Conservation (phyloP, 139 green algal genomes). For the Chlamydomonas schloesseri region DNA sequence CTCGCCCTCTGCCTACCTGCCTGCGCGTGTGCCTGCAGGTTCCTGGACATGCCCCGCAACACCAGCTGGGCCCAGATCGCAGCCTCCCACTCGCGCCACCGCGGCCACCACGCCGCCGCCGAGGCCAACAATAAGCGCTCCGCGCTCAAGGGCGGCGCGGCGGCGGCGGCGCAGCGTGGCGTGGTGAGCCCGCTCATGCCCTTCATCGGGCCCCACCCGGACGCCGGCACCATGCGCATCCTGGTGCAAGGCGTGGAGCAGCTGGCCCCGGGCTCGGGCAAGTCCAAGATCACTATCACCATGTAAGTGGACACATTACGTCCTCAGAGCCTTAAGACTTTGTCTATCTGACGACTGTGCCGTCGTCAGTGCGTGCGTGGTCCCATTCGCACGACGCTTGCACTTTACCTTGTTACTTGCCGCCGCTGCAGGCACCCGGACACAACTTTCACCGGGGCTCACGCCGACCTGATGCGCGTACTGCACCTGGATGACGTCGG, state of each 20-base stretch:
- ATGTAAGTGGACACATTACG: no score
- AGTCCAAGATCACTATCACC: neutral
- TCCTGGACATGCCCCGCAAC: conserved; percentile 15
- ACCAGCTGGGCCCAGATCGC: neutral
- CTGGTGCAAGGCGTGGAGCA: conserved; percentile 32
- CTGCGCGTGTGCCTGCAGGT: no score
- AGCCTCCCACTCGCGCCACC: neutral
- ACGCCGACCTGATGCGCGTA: conserved; percentile 9
- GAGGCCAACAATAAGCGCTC: neutral
- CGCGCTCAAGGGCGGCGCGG: conserved; percentile 4
- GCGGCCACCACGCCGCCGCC: neutral
- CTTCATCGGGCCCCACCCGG: conserved; percentile 40
- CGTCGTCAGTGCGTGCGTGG: no score
- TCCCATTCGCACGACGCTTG: no score
- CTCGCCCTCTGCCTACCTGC: no score
- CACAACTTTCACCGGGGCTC: conserved; percentile 27
- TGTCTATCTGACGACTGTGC: no score
- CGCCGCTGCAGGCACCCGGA: no score
- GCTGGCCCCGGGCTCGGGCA: neutral
- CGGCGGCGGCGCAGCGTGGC: neutral
- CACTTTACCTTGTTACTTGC: no score
- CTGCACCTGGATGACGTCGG: conserved; percentile 7
- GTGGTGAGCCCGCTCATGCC: conserved; percentile 5
- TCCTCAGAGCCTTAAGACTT: no score
- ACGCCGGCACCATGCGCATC: conserved; percentile 47